Evolutionary conservation across 768 basidiomycete genomes (phyloP), one percentile per base, ranked within the genome.

Genomic region (Filobasidium floriforme): DNA sequence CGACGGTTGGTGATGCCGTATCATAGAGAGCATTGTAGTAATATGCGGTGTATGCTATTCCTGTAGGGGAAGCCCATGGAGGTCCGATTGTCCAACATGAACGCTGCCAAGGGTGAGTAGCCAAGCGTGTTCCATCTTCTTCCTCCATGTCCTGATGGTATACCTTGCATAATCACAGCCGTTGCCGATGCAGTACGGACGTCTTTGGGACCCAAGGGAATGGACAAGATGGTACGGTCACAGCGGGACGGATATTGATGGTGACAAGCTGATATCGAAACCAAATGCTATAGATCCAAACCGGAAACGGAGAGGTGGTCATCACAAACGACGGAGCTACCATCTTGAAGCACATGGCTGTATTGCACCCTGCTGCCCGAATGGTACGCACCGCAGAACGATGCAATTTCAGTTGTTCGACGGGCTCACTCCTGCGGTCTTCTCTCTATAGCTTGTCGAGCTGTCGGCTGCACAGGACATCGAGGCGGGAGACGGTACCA

Each of bases 241-340:
- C 46, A 29, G 14, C 59, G 32, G 15, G 37, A 4, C 14, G 52
- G 41, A 18, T n/a, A 43, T 59, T 12, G 4, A 12, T 24, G 40
- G 43, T 49, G 9, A 22, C n/a, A 41, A 44, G 44, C n/a, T 59
- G 46, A 49, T 44, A 24, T 10, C 32, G 19, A 12, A 44, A 22
- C 18, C 18, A 2, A 49, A 15, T 22, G 22, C 46, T 49, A 22
- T 68, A 96, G 94, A 97, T 97, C 75, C 91, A 92, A 85, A 96
- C 92, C 7, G 81, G 90, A 9, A 91, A 92, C 79, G 93, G 93
- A 68, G 94, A 99, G 78, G 91, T 94, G 19, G 89, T 98, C 73
- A 90, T 99, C 72, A 98, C 96, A 10, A 99, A 99, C 78, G 96
- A 99, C 80, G 96, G 96, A 22, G 96, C 96, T 7, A 99, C 96